These are phyloP conservation scores for Escallonia rubra DNA, from an alignment of 129 eudicot genomes.

Conservation along the genomic window DNA sequence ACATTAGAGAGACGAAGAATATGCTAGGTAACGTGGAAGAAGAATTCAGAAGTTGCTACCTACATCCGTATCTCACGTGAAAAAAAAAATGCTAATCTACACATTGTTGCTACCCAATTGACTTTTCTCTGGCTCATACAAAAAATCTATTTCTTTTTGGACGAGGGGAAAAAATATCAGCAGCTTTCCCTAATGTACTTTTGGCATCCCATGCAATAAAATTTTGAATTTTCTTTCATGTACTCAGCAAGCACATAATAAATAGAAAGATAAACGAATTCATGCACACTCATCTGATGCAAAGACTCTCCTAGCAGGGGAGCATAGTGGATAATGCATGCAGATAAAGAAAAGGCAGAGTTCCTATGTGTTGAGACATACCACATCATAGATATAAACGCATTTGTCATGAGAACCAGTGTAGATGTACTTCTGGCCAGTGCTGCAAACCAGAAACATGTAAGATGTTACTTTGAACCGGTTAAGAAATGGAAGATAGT, in stretches of 20 bases:
- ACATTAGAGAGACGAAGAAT: background rate
- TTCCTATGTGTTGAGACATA: conserved; percentile 22
- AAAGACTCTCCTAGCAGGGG: too few relatives aligned
- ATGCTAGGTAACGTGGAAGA: background rate
- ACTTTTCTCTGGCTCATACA: too few relatives aligned
- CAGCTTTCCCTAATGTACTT: too few relatives aligned
- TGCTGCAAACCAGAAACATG: conserved; percentile 42
- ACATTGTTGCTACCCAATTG: too few relatives aligned
- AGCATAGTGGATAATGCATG: background rate
- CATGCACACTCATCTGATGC: too few relatives aligned
- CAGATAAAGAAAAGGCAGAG: background rate
- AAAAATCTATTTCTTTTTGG: too few relatives aligned
- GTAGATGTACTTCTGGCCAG: conserved; percentile 96
- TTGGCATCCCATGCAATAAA: too few relatives aligned
- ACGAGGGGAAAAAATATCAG: too few relatives aligned
- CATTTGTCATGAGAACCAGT: conserved; percentile 89
- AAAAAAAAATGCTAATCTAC: too few relatives aligned
- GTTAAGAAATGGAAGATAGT: background rate
- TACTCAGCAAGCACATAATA: too few relatives aligned
- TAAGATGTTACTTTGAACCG: background rate
- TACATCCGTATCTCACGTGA: background rate
- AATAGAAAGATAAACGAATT: too few relatives aligned
- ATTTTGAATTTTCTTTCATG: too few relatives aligned
- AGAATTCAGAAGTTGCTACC: background rate
- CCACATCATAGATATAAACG: conserved; percentile 84